phyloP scores from a whole-genome alignment of 1,284 basidiomycete species.

The Naganishia sp. region DNA sequence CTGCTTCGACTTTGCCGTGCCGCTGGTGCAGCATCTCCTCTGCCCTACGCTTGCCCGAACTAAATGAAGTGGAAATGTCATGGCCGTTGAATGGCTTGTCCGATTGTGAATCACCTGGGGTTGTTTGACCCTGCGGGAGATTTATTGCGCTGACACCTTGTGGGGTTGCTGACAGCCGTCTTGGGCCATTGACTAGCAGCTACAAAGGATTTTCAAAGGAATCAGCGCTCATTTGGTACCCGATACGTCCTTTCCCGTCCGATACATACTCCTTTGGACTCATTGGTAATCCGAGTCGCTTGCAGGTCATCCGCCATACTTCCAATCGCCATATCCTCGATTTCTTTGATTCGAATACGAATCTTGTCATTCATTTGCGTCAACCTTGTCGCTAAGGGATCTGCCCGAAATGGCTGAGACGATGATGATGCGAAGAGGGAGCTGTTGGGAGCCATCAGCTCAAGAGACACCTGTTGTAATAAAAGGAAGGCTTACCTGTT shows the following conservation, averaged over 20 bases:
- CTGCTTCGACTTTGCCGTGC: constrained; percentile 25
- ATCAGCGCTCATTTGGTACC: too few relatives aligned
- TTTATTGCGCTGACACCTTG: background rate
- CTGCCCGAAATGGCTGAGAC: constrained; percentile 5
- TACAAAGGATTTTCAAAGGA: background rate
- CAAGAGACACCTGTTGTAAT: background rate
- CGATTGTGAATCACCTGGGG: background rate
- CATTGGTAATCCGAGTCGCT: constrained; percentile 16
- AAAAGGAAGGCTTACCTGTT: constrained; percentile 13
- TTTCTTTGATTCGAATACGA: constrained; percentile 6
- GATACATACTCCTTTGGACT: constrained; percentile 4
- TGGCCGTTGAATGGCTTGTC: constrained; percentile 3
- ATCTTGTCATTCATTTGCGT: constrained; percentile 18
- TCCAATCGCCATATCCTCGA: constrained; percentile 16
- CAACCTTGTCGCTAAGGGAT: constrained; percentile 13
- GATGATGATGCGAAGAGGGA: constrained; percentile 24
- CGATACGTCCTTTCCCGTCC: too few relatives aligned
- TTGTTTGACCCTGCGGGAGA: background rate
- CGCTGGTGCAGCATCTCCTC: constrained; percentile 18
- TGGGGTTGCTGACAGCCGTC: background rate
- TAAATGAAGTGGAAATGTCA: background rate
- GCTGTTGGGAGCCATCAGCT: background rate
- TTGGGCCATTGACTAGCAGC: background rate
- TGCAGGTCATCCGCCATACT: constrained; percentile 19
- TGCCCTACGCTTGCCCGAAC: constrained; percentile 20